phyloP scores from a whole-genome alignment of 2,329 filamentous ascomycete species.

The Colletotrichum camelliae region DNA sequence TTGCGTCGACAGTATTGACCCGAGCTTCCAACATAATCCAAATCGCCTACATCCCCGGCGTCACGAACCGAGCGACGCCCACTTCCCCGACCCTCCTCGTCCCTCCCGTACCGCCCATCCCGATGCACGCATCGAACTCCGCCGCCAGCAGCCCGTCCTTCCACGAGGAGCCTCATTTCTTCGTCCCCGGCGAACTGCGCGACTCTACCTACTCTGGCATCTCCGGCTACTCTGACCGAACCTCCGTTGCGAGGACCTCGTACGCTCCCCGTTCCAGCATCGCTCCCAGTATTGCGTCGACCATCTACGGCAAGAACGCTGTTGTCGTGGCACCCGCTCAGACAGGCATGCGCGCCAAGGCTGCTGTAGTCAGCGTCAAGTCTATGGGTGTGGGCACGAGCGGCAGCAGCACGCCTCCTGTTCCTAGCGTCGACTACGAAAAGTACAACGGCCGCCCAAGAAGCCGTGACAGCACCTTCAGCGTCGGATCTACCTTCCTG shows the following conservation, averaged over 20 bases:
- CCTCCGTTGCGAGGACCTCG: conserved; percentile 64
- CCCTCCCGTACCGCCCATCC: conserved; percentile 93
- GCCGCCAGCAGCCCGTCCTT: conserved; percentile 57
- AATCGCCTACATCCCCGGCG: conserved; percentile 97
- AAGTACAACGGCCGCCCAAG: conserved; percentile 59
- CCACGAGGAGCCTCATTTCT: conserved; percentile 86
- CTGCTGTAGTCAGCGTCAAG: conserved; percentile 92
- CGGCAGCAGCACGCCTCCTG: conserved; percentile 67
- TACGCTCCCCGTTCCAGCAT: conserved; percentile 74
- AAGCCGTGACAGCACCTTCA: conserved; percentile 66
- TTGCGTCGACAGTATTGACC: conserved; percentile 94
- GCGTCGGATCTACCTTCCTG: conserved; percentile 71
- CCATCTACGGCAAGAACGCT: conserved; percentile 91
- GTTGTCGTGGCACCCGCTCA: conserved; percentile 83
- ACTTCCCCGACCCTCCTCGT: conserved; percentile 82
- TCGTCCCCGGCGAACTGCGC: conserved; percentile 87
- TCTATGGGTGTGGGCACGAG: conserved; percentile 63
- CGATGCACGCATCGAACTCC: conserved; percentile 64
- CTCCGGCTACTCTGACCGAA: conserved; percentile 67
- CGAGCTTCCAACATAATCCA: conserved; percentile 98
- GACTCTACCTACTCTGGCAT: conserved; percentile 89
- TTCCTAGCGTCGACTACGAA: conserved; percentile 73
- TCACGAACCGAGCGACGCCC: conserved; percentile 88
- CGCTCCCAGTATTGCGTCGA: conserved; percentile 86
- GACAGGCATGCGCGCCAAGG: conserved; percentile 85